Conservation (phyloP, 805 yeast genomes). For the Monosporozyma yasuniensis region DNA sequence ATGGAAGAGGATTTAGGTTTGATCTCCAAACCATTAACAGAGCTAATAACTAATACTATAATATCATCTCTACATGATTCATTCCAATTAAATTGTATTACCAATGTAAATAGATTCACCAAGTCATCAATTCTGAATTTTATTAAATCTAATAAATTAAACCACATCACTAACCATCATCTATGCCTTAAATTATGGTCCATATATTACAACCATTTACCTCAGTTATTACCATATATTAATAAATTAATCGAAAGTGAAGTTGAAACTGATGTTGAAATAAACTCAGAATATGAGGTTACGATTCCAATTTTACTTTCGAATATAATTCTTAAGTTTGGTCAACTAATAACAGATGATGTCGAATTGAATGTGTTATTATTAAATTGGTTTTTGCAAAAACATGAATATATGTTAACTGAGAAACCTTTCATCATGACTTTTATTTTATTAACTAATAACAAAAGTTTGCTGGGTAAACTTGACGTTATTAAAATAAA, state of each 20-base stretch:
- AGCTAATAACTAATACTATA: not conserved
- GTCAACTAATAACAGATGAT: not conserved
- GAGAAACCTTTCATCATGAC: not conserved
- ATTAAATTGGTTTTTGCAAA: not conserved
- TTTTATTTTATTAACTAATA: conserved; percentile 1
- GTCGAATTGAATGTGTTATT: not conserved
- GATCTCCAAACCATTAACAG: not conserved
- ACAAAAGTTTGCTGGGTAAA: not conserved
- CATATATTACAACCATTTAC: not conserved
- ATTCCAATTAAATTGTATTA: not conserved
- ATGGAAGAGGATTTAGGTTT: not conserved
- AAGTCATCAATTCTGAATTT: not conserved
- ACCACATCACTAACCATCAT: not conserved
- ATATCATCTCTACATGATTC: not conserved
- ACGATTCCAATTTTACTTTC: not conserved
- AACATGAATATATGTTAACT: not conserved
- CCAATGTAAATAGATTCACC: not conserved
- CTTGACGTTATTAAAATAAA: not conserved
- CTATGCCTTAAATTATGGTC: not conserved
- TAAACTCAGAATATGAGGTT: not conserved
- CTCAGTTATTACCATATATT: not conserved
- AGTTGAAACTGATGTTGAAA: not conserved
- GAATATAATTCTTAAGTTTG: not conserved
- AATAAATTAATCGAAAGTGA: not conserved
- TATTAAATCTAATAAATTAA: not conserved